Percentiles rank a stretch among this genome's conserved stretches.
Evolutionary conservation across 176 grass and related monocot species (phyloP).

Genomic region (Secale cereale): DNA sequence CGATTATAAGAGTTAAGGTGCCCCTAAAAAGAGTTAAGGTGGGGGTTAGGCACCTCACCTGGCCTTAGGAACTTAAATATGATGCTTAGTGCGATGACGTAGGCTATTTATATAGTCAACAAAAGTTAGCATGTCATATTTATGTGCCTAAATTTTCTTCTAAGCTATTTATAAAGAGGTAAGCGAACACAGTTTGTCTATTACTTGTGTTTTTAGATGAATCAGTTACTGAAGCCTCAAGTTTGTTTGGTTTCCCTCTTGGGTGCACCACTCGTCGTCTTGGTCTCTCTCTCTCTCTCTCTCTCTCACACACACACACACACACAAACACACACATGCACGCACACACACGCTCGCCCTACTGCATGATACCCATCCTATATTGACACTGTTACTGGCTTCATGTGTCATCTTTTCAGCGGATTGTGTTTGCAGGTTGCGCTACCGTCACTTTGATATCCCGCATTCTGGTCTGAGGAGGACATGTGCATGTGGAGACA

Average conservation of each 20-base stretch:
- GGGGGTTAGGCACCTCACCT: no score
- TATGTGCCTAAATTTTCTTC: neutral
- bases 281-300: neutral
- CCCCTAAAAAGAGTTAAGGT: no score
- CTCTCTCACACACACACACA: neutral
- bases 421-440: neutral
- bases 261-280: neutral
- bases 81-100: no score
- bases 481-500: no score
- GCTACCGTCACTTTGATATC: neutral
- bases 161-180: neutral
- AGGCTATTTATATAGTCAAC: no score
- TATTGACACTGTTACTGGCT: neutral
- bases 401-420: neutral
- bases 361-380: neutral
- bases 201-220: neutral
- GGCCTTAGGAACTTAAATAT: no score
- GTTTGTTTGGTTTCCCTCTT: neutral
- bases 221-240: neutral
- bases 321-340: no score
- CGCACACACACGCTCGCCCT: neutral
- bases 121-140: no score
- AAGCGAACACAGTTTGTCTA: neutral
- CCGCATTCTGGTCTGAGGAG: neutral
- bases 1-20: no score